Evolutionary conservation across 352 stramenopile species (phyloP), one percentile per base, ranked within the genome.

Genomic region (Globisporangium sylvaticum): DNA sequence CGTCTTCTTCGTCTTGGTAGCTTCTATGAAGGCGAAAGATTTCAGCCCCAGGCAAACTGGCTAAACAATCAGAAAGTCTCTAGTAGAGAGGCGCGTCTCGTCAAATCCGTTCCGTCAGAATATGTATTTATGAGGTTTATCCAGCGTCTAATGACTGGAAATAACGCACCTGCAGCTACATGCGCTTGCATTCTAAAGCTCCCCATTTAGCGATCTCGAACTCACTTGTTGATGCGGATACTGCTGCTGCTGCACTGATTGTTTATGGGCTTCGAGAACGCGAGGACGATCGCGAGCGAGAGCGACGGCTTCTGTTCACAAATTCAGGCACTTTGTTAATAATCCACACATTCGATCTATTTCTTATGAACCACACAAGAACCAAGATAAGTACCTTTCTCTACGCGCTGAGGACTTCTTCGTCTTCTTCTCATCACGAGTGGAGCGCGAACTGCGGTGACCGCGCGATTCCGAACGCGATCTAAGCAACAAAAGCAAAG

Each of bases 401-500:
- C 25, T 48, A 18, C 56, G 55, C 9, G 64, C 50, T 22, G 57
- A 20, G 12, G 14, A 46, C 20, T 58, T 65, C 37, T 54, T 63
- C 12, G 29, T 4, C 37, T 63, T 56, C 37, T 68, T 46, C 22
- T 63, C 64, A 14, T 50, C 42, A 22, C 67, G 67, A 5, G 67
- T 71, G 14, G 67, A 69, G 54, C 67, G 64, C 9, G 68, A 77
- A 8, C 60, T 68, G 29, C 54, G 63, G 14, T 39, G 63, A 15
- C 24, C 57, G 18, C 53, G 39, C 8, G 54, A 63, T 9, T 61
- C 52, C 4, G 54, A 68, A 20, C 29, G 55, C 44, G 63, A 68
- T 42, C 62, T 61, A 10, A 61, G 32, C 18, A 31, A 46, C 15
- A 39, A 27, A 4, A 29, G 4, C 2, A 29, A 20, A 10, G 25